A percentile compares a stretch with the other conserved stretches of the same genome.
Conservation (phyloP, 345 rosid genomes). For the Clausena lansium region DNA sequence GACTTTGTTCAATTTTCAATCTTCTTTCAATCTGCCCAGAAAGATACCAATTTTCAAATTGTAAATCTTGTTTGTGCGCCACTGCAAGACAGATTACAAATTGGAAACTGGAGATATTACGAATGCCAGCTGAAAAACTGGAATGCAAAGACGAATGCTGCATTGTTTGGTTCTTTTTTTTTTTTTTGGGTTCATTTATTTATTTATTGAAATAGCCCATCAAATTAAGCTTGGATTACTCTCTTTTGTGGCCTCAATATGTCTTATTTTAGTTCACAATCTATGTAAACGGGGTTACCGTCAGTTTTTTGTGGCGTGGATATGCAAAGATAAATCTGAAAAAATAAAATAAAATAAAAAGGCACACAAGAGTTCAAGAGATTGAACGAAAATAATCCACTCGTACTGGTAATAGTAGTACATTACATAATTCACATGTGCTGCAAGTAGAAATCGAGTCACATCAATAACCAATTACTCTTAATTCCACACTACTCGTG, state of each 20-base stretch:
- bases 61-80: not conserved
- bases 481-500: not conserved
- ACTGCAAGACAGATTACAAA: not conserved
- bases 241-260: too few species aligned
- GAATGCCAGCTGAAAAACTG: too few species aligned
- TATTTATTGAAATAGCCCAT: too few species aligned
- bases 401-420: not conserved
- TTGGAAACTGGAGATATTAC: not conserved
- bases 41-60: too few species aligned
- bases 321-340: not conserved
- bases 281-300: not conserved
- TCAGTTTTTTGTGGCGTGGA: not conserved
- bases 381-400: not conserved
- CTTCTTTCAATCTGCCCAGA: constrained; percentile 43
- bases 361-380: not conserved
- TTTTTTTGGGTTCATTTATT: too few species aligned
- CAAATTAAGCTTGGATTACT: too few species aligned
- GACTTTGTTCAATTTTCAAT: constrained; percentile 31
- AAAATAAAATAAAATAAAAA: not conserved
- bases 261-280: too few species aligned
- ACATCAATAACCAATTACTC: not conserved
- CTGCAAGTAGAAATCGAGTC: not conserved
- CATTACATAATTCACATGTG: not conserved
- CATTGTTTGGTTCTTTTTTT: too few species aligned
- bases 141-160: too few species aligned